A percentile compares a stretch with the other conserved stretches of the same genome.
Evolutionary conservation across 2,329 filamentous ascomycete species (phyloP).

Genomic region (Apiospora marii): DNA sequence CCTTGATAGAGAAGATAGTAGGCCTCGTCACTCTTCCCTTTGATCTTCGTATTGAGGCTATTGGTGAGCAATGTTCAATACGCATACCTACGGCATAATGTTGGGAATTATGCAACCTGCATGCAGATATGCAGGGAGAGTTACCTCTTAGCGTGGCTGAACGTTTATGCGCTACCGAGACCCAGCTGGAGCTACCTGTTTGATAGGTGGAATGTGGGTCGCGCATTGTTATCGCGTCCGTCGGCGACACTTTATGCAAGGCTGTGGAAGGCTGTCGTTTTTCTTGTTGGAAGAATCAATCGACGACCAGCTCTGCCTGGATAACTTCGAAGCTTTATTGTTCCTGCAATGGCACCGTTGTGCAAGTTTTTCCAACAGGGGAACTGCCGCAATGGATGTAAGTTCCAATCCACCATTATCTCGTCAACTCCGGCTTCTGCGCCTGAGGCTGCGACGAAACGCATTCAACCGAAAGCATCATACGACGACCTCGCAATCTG

Average conservation of each 20-base stretch:
- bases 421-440: neutral
- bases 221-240: slow-evolving; percentile 14
- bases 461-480: neutral
- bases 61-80: neutral
- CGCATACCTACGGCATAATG: neutral
- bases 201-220: neutral
- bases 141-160: neutral
- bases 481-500: neutral
- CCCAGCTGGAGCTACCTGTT: neutral
- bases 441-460: neutral
- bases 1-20: too few species aligned
- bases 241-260: slow-evolving; percentile 15
- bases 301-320: slow-evolving; percentile 9
- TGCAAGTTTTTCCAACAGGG: slow-evolving; percentile 73
- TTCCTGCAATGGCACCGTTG: slow-evolving; percentile 49
- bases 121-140: neutral
- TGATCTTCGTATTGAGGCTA: too few species aligned
- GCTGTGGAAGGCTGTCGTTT: slow-evolving; percentile 20
- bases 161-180: neutral
- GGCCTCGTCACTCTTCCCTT: neutral
- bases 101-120: neutral
- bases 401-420: slow-evolving; percentile 35
- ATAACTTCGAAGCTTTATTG: neutral
- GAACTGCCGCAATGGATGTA: slow-evolving; percentile 71
- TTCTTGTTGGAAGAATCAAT: slow-evolving; percentile 13